Conservation (phyloP, 106 monocot species). For the Dendrobium catenatum region DNA sequence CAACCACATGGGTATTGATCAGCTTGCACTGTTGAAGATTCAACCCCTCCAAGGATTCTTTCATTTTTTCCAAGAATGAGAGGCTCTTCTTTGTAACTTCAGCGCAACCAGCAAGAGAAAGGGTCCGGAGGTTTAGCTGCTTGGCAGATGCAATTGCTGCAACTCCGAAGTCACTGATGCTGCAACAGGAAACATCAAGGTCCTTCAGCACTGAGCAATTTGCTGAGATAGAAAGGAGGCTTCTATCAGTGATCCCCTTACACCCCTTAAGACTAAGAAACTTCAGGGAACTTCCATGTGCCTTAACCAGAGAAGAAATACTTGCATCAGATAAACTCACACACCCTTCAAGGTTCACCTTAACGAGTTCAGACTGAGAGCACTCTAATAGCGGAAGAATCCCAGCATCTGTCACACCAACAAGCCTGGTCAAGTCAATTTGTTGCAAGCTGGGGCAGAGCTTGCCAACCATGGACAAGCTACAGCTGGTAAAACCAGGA, state of each 20-base stretch:
- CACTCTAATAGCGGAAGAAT: constrained; percentile 50
- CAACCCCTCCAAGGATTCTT: constrained; percentile 37
- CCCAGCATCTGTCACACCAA: constrained; percentile 44
- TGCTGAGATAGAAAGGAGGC: constrained; percentile 48
- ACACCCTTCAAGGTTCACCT: constrained; percentile 60
- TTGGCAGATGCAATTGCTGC: constrained; percentile 56
- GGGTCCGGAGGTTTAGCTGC: constrained; percentile 39
- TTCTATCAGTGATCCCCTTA: constrained; percentile 56
- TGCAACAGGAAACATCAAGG: constrained; percentile 61
- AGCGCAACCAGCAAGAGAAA: constrained; percentile 68
- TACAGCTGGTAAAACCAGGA: constrained; percentile 52
- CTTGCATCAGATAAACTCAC: constrained; percentile 53
- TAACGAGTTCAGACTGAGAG: constrained; percentile 32
- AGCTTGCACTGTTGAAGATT: constrained; percentile 70
- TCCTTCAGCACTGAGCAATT: constrained; percentile 54
- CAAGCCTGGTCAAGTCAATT: constrained; percentile 55
- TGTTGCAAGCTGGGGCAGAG: constrained; percentile 53
- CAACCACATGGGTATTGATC: constrained; percentile 31
- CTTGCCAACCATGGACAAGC: constrained; percentile 48
- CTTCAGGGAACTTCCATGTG: constrained; percentile 55
- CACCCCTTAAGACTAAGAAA: constrained; percentile 66
- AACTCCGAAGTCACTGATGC: constrained; percentile 62
- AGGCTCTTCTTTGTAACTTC: constrained; percentile 47
- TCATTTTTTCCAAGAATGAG: constrained; percentile 47
- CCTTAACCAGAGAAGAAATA: constrained; percentile 33